Conservation (phyloP, 169 alveolate genomes). For the Amoebophrya sp. region DNA sequence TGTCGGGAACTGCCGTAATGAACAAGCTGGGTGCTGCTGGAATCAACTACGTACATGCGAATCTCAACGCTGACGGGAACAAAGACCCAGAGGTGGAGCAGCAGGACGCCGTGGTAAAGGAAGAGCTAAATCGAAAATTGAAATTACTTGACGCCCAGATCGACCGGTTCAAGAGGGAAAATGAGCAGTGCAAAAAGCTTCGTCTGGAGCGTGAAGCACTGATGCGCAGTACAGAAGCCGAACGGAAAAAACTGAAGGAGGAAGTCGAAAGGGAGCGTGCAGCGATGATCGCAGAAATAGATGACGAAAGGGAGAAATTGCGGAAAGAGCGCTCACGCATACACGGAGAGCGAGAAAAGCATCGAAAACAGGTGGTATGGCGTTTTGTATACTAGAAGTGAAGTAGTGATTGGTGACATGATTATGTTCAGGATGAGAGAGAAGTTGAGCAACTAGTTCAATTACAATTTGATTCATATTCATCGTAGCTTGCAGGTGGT, state of each 20-base stretch:
- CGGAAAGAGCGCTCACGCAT: not conserved
- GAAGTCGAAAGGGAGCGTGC: not conserved
- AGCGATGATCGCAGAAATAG: not conserved
- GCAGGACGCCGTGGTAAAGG: too few species aligned
- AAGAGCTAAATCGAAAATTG: not conserved
- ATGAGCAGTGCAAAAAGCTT: constrained; percentile 16
- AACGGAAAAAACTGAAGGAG: not conserved
- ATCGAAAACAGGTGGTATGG: not conserved
- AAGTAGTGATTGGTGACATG: too few species aligned
- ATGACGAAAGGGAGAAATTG: not conserved
- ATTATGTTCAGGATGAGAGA: too few species aligned
- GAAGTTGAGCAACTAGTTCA: too few species aligned
- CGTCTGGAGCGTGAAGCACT: not conserved
- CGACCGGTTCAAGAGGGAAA: not conserved
- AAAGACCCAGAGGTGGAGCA: too few species aligned
- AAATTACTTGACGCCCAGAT: not conserved
- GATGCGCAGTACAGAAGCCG: not conserved
- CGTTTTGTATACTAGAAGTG: too few species aligned
- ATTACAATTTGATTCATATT: too few species aligned
- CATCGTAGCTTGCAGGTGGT: too few species aligned
- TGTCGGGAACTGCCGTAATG: not conserved
- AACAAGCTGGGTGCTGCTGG: not conserved
- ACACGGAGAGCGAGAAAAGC: not conserved
- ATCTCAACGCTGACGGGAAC: too few species aligned
- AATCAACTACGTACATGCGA: not conserved